phyloP scores from a whole-genome alignment of 2,329 filamentous ascomycete species.

The Niveomyces coronatus region DNA sequence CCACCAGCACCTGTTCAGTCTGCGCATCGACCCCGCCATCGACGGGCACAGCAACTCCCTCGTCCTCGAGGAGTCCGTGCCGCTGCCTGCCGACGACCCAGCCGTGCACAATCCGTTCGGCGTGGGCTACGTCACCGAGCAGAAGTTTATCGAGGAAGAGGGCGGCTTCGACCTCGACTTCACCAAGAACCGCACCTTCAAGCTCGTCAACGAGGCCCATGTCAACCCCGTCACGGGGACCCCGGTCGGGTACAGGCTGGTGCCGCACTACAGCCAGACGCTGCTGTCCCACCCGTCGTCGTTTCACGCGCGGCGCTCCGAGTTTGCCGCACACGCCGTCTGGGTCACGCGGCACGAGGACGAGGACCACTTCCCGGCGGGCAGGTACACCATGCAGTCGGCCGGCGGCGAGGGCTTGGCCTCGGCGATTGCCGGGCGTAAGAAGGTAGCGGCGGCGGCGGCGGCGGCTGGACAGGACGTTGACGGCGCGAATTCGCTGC shows the following conservation, averaged over 20 bases:
- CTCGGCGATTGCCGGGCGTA: constrained; percentile 18
- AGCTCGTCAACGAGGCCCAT: constrained; percentile 34
- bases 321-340: constrained; percentile 32
- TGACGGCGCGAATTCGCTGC: constrained; percentile 28
- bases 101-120: constrained; percentile 42
- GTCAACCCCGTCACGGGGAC: constrained; percentile 33
- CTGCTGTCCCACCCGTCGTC: constrained; percentile 30
- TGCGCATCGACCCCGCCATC: constrained; percentile 54
- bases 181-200: constrained; percentile 36
- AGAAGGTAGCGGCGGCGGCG: constrained; percentile 15
- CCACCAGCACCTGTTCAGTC: constrained; percentile 58
- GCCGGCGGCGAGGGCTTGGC: constrained; percentile 26
- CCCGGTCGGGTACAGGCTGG: constrained; percentile 36
- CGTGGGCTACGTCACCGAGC: constrained; percentile 32
- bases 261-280: constrained; percentile 35
- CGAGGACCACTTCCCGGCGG: constrained; percentile 32
- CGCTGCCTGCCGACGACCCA: constrained; percentile 32
- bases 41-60: constrained; percentile 49
- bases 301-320: constrained; percentile 29
- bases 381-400: constrained; percentile 38
- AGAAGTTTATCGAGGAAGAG: constrained; percentile 32
- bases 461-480: constrained; percentile 15
- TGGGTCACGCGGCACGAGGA: constrained; percentile 36
- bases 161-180: constrained; percentile 39
- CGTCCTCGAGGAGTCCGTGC: constrained; percentile 25